These are phyloP conservation scores for Macrolepiota fuliginosa DNA, from an alignment of 768 basidiomycete species.

Conservation along the genomic window DNA sequence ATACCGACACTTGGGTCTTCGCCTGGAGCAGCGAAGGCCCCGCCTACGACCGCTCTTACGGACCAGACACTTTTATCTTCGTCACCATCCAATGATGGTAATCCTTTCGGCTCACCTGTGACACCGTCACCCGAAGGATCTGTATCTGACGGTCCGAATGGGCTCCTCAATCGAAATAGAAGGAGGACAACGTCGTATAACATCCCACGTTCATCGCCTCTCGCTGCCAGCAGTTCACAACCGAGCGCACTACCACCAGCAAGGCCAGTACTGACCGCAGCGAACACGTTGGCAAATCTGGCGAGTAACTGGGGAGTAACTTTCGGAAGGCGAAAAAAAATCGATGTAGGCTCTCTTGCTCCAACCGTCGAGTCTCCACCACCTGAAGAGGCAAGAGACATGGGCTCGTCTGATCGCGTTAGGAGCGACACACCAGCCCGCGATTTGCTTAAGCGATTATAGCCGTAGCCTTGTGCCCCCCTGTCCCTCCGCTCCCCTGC, in stretches of 20 bases:
- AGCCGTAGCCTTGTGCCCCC: constrained; percentile 13
- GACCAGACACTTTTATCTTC: constrained; percentile 50
- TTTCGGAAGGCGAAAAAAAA: constrained; percentile 56
- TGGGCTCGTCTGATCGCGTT: neutral
- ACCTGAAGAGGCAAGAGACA: constrained; percentile 5
- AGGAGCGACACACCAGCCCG: constrained; percentile 30
- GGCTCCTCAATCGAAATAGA: constrained; percentile 31
- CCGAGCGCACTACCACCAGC: constrained; percentile 24
- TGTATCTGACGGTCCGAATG: constrained; percentile 59
- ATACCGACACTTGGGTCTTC: constrained; percentile 56
- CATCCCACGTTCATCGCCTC: constrained; percentile 46
- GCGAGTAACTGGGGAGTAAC: constrained; percentile 66
- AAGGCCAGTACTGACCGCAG: constrained; percentile 37
- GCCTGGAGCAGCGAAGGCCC: constrained; percentile 51
- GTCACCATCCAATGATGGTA: constrained; percentile 39
- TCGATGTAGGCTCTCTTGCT: constrained; percentile 23
- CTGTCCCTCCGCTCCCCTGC: neutral
- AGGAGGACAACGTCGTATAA: constrained; percentile 63
- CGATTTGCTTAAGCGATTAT: constrained; percentile 38
- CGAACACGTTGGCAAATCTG: constrained; percentile 52
- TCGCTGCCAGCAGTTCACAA: constrained; percentile 31
- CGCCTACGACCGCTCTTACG: constrained; percentile 65
- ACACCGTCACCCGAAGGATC: constrained; percentile 64
- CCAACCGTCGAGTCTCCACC: constrained; percentile 27
- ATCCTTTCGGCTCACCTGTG: constrained; percentile 36